phyloP scores from a whole-genome alignment of 2,329 filamentous ascomycete genomes.

The Aciculosporium take region DNA sequence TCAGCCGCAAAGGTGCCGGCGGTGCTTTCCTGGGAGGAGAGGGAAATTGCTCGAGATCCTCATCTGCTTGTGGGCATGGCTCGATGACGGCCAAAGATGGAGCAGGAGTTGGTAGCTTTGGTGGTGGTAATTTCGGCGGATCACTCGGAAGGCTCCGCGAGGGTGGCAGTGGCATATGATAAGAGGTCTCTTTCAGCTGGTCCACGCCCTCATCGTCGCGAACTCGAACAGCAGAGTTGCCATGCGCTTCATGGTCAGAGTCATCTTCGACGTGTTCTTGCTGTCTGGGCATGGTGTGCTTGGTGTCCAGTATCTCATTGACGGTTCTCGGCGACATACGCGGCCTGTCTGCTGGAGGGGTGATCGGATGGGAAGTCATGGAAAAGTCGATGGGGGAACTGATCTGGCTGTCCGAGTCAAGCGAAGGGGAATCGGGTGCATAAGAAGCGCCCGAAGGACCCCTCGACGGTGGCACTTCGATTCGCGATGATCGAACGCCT shows the following conservation, averaged over 20 bases:
- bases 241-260: conserved; percentile 41
- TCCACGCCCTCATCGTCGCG: conserved; percentile 31
- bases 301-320: conserved; percentile 38
- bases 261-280: conserved; percentile 44
- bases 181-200: conserved; percentile 31
- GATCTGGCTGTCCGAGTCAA: conserved; percentile 34
- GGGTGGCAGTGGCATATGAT: conserved; percentile 38
- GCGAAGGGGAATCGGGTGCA: conserved; percentile 2
- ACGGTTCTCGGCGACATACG: conserved; percentile 29
- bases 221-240: conserved; percentile 30
- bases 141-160: conserved; percentile 40
- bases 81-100: conserved; percentile 28
- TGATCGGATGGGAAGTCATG: conserved; percentile 50
- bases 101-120: conserved; percentile 28
- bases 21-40: conserved; percentile 65
- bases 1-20: conserved; percentile 67
- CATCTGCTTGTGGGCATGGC: conserved; percentile 29
- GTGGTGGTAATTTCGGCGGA: conserved; percentile 38
- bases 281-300: conserved; percentile 44
- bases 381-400: conserved; percentile 45
- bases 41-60: conserved; percentile 35
- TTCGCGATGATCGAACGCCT: conserved; percentile 10
- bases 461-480: conserved; percentile 12
- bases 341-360: conserved; percentile 41
- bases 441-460: conserved; percentile 1